Base-by-base conservation (phyloP, 768 basidiomycete genomes). In the Thelephora aurantiotincta region DNA sequence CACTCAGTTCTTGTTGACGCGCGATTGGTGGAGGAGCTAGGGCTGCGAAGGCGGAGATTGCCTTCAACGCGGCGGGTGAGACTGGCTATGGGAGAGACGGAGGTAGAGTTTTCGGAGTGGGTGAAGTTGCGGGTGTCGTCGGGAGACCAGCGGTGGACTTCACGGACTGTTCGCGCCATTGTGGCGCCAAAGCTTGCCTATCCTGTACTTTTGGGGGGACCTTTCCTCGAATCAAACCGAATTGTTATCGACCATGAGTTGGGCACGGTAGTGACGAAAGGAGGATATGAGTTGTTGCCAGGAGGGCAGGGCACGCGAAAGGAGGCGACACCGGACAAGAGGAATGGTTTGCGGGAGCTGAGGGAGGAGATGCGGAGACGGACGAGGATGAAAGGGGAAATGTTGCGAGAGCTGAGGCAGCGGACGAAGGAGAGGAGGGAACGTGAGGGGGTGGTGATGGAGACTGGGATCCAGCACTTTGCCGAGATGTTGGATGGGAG, bases 191-290 rank as follows among this genome's bases (percentile, higher is more conserved):
- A 22, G 38, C 2, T 33, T 67, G 1, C 51, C 57, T 0, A 57
- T 58, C 0, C 35, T 3, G 30, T 70, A 6, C 47, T 70, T 0
- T 54, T 70, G 0, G 65, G 66, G 0, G 44, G 60, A 0, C 68
- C 66, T 0, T 69, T 63, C 23, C 54, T 69, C 0, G 19, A 36
- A 9, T 48, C 51, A 1, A 71, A 71, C 49, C 33, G 57, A 0
- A 63, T 71, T 52, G 50, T 65, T 0, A 50, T 60, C 23, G 63
- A 70, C 44, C 58, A 63, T 19, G 43, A 43, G 0, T 0, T 33
- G 0, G 43, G 38, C 2, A 45, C 50, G 0, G 54, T 52, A 38
- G 44, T 56, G 13, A 33, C 5, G 3, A 49, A 50, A n/a, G 33
- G 11, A 3, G 11, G 14, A 3, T 16, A 38, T 13, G n/a, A n/a